Evolutionary conservation across 202 grass and related monocot species (phyloP), one percentile per base, ranked within the genome.

Genomic region (Zizania palustris): DNA sequence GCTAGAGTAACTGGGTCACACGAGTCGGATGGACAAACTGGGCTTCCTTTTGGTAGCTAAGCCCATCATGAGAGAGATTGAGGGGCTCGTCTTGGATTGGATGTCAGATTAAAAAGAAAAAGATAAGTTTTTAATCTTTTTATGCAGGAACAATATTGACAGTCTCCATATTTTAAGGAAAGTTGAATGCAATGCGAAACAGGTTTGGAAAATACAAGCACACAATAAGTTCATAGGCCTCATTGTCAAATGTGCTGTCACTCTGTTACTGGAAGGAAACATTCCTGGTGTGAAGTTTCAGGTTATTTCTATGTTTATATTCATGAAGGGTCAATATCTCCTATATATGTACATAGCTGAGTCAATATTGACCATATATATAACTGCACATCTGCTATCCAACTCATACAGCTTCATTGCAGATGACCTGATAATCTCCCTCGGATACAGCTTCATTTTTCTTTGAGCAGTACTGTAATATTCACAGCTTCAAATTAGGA

Each of bases 291-390:
- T 10, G 28, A 28, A 28, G 28, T 28, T 28, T 28, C 28, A 28
- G 28, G 28, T 28, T 46, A 3, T 6, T 36, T 63, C 20, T 37
- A 40, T 45, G 5, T 51, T 34, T 28, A 53, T 41, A 72, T 33
- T 43, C 58, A 81, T 35, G 9, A 81, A 48, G 11, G 60, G 11
- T 16, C 28, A 60, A 39, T 45, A 41, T 74, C 9, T 41, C 33
- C 41, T 70, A 74, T 59, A n/a, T 42, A 41, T 42, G 35, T 51
- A 83, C 36, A 83, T 60, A 75, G 45, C 18, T 41, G 36, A 18
- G 61, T 53, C 48, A 74, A 42, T 11, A 69, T 28, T 22, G 53
- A 42, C 16, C 55, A 70, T 12, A 55, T 49, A 55, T 49, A 35
- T 28, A 45, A 2, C 41, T 38, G 12, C 7, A 6, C 14, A 72